Conservation (phyloP, 306 rosid genomes). For the Corylus americana region DNA sequence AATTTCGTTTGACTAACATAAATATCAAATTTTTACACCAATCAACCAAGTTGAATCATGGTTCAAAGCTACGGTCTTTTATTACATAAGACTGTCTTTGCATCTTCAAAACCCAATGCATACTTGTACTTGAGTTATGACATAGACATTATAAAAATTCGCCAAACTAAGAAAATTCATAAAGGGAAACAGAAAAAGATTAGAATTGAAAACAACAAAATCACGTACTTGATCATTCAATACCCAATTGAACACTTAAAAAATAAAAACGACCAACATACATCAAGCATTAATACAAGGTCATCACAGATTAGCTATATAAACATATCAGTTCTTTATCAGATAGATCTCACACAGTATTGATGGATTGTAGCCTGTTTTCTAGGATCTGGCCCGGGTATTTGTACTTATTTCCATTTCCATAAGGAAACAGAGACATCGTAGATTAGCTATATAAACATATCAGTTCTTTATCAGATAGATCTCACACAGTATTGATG, state of each 20-base stretch:
- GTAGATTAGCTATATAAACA: not conserved
- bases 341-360: not conserved
- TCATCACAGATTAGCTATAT: not conserved
- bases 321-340: not conserved
- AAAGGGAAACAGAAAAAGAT: not conserved
- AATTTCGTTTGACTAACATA: not conserved
- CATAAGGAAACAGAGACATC: not conserved
- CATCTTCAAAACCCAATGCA: not conserved
- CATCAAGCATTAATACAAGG: not conserved
- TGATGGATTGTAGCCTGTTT: not conserved
- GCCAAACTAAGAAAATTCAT: not conserved
- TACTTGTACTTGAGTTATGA: not conserved
- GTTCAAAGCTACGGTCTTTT: not conserved
- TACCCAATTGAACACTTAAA: no score
- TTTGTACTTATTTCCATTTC: not conserved
- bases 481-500: not conserved
- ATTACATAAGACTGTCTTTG: not conserved
- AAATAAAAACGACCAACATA: not conserved
- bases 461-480: not conserved
- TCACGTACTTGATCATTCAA: no score
- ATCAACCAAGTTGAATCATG: not conserved
- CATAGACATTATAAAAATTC: not conserved
- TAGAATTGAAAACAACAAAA: not conserved
- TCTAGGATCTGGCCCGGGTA: not conserved
- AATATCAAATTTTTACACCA: not conserved